A percentile compares a stretch with the other conserved stretches of the same genome.
phyloP scores from a whole-genome alignment of 2,329 filamentous ascomycete genomes.

The Polytolypa hystricis region DNA sequence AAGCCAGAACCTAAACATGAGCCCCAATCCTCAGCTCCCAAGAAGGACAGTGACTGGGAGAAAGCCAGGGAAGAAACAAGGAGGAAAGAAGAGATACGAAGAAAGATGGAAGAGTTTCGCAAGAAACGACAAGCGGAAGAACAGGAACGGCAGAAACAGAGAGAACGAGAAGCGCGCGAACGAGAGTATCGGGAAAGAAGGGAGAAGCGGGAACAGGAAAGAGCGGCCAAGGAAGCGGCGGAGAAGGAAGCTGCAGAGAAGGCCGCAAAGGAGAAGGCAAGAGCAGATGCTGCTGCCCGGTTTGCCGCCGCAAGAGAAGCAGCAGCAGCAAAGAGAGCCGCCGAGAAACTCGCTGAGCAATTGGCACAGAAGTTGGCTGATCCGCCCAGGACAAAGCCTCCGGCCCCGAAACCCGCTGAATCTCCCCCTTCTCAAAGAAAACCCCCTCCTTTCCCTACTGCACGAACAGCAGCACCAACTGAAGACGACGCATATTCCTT shows the following conservation, averaged over 20 bases:
- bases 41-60: slow-evolving; percentile 12
- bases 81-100: slow-evolving; percentile 26
- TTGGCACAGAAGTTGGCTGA: slow-evolving; percentile 26
- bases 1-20: not conserved
- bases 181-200: slow-evolving; percentile 28
- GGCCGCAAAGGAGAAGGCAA: slow-evolving; percentile 14
- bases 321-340: slow-evolving; percentile 22
- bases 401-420: slow-evolving; percentile 14
- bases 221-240: slow-evolving; percentile 16
- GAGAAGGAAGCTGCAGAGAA: slow-evolving; percentile 17
- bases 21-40: slow-evolving; percentile 3
- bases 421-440: slow-evolving; percentile 30
- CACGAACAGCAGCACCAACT: slow-evolving; percentile 35
- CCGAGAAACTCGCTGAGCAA: slow-evolving; percentile 48
- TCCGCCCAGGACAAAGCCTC: slow-evolving; percentile 19
- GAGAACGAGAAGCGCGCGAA: slow-evolving; percentile 32
- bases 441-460: slow-evolving; percentile 25
- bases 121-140: slow-evolving; percentile 29
- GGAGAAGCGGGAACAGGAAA: slow-evolving; percentile 26
- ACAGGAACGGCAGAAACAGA: slow-evolving; percentile 27
- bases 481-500: slow-evolving; percentile 61
- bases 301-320: slow-evolving; percentile 25
- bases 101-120: slow-evolving; percentile 25
- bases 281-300: slow-evolving; percentile 14
- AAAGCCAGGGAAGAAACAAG: slow-evolving; percentile 26